A percentile compares a stretch with the other conserved stretches of the same genome.
Evolutionary conservation across 371 early-diverging fungal genomes (phyloP).

Genomic region (Saksenaea oblongispora): DNA sequence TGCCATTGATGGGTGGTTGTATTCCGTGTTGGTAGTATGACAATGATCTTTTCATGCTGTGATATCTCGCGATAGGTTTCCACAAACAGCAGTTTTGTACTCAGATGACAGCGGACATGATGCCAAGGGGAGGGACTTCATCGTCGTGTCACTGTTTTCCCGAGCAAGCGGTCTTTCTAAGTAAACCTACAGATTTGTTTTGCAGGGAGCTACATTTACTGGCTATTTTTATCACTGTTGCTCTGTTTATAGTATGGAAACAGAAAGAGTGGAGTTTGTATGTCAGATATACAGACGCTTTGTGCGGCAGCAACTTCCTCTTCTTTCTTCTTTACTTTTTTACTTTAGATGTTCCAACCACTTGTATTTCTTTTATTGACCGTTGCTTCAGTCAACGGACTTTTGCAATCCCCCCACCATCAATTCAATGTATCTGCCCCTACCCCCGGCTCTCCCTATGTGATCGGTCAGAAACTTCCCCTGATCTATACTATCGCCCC

Average conservation of each 20-base stretch:
- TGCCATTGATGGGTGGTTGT: too few relatives aligned
- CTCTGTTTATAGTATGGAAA: neutral
- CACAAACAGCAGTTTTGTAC: neutral
- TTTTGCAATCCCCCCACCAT: slow-evolving; percentile 23
- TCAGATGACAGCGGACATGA: neutral
- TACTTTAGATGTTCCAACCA: slow-evolving; percentile 13
- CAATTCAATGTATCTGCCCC: slow-evolving; percentile 34
- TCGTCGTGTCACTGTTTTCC: neutral
- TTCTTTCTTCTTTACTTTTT: slow-evolving; percentile 5
- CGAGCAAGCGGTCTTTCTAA: neutral
- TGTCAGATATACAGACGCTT: neutral
- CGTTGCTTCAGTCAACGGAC: slow-evolving; percentile 14
- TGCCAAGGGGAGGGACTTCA: neutral
- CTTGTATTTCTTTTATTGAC: neutral
- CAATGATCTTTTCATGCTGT: neutral
- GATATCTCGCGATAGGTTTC: neutral
- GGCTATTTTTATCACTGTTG: neutral
- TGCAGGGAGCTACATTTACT: neutral
- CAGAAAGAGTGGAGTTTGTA: neutral
- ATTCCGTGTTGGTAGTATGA: too few relatives aligned
- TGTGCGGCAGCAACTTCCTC: neutral
- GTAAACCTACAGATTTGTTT: slow-evolving; percentile 2
- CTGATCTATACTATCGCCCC: slow-evolving; percentile 33
- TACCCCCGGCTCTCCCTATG: slow-evolving; percentile 31
- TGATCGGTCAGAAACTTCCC: slow-evolving; percentile 41